These are phyloP conservation scores for Vaccinium vitisidaea DNA, from an alignment of 148 eudicot genomes.

Conservation along the genomic window DNA sequence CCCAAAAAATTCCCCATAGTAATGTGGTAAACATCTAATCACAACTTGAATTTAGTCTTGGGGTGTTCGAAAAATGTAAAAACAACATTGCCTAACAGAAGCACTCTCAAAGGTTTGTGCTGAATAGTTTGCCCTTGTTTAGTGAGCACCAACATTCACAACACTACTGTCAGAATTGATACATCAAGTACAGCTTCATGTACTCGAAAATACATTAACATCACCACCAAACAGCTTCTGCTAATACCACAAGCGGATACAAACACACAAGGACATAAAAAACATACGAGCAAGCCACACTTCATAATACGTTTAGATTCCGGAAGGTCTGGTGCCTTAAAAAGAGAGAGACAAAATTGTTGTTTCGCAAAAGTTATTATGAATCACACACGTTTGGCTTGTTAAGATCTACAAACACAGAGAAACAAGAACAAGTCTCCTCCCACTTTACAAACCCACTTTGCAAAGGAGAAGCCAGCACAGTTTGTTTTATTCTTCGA, in stretches of 20 bases:
- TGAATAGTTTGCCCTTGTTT: too few species aligned
- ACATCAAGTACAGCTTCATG: not conserved
- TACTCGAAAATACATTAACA: not conserved
- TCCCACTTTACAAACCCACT: conserved; percentile 11
- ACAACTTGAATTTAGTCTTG: too few species aligned
- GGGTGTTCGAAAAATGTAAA: too few species aligned
- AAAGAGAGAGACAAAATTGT: not conserved
- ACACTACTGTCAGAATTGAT: too few species aligned
- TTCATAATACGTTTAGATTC: not conserved
- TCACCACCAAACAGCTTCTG: not conserved
- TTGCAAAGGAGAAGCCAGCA: conserved; percentile 75
- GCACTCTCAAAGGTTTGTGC: too few species aligned
- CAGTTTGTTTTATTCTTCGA: conserved; percentile 32
- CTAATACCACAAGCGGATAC: not conserved
- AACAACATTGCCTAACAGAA: too few species aligned
- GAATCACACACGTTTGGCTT: not conserved
- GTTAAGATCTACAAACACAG: not conserved
- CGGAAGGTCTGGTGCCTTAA: not conserved
- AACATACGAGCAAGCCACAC: not conserved
- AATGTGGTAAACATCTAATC: too few species aligned
- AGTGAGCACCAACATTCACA: too few species aligned
- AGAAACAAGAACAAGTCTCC: not conserved
- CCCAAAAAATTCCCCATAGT: too few species aligned
- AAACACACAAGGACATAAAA: not conserved
- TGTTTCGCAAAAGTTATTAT: not conserved